Conservation (phyloP, 148 eudicot genomes). For the Gaultheria prostrata region DNA sequence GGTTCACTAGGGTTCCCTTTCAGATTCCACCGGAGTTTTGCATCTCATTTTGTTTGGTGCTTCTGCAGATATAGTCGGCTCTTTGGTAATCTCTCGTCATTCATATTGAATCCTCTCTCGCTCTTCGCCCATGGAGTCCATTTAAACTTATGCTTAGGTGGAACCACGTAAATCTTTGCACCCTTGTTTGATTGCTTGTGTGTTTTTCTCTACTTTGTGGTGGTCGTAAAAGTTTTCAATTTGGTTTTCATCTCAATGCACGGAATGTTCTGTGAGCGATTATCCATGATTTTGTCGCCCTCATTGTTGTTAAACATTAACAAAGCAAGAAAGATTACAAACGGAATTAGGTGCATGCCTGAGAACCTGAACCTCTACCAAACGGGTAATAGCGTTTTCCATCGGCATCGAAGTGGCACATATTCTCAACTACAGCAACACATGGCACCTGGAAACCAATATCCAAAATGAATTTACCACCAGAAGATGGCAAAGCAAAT, state of each 20-base stretch:
- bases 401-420: conserved; percentile 99
- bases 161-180: too few relatives aligned
- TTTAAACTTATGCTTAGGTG: too few relatives aligned
- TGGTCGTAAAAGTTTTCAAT: neutral
- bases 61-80: too few relatives aligned
- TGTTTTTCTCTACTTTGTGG: too few relatives aligned
- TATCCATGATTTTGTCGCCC: neutral
- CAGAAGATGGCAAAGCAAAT: neutral
- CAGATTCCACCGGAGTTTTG: too few relatives aligned
- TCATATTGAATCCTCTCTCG: too few relatives aligned
- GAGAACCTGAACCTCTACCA: conserved; percentile 98
- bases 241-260: neutral
- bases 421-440: conserved; percentile 96
- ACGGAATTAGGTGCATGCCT: conserved; percentile 54
- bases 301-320: conserved; percentile 28
- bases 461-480: neutral
- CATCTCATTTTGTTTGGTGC: too few relatives aligned
- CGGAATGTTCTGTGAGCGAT: neutral
- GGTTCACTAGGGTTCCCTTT: too few relatives aligned
- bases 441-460: conserved; percentile 72
- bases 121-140: too few relatives aligned
- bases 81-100: too few relatives aligned
- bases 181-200: too few relatives aligned
- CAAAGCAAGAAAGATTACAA: conserved; percentile 26
- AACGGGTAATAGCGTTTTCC: conserved; percentile 97